Evolutionary conservation across 2,329 filamentous ascomycete genomes (phyloP).

Genomic region (Aspergillus cejpii): DNA sequence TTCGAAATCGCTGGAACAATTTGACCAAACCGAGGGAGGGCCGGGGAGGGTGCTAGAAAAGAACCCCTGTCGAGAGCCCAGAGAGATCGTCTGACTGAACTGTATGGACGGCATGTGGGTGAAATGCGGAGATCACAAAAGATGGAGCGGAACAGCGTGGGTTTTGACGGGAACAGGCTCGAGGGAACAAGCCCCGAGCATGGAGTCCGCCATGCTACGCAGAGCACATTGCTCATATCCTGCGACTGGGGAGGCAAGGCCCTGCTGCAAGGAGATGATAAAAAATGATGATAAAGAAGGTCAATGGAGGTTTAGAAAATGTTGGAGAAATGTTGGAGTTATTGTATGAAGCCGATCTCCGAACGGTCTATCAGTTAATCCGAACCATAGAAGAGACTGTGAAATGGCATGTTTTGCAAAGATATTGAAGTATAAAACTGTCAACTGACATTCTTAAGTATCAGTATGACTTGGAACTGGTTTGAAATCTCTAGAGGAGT

Average conservation of each 20-base stretch:
- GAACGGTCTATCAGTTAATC: slow-evolving; percentile 16
- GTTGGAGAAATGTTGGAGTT: background rate
- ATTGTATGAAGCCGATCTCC: slow-evolving; percentile 6
- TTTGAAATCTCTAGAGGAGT: too few relatives aligned
- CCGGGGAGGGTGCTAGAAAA: background rate
- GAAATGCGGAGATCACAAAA: slow-evolving; percentile 20
- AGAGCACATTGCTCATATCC: slow-evolving; percentile 41
- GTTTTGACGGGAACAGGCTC: slow-evolving; percentile 17
- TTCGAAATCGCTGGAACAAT: background rate
- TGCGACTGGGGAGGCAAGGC: slow-evolving; percentile 13
- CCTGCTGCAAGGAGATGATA: background rate
- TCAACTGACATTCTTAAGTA: too few relatives aligned
- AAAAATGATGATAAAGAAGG: background rate
- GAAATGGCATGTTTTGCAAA: too few relatives aligned
- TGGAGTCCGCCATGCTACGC: slow-evolving; percentile 38
- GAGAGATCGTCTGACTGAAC: slow-evolving; percentile 11
- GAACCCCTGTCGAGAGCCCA: slow-evolving; percentile 5
- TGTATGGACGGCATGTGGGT: slow-evolving; percentile 16
- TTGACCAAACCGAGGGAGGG: background rate
- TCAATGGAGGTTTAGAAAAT: background rate
- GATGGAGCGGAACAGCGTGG: slow-evolving; percentile 15
- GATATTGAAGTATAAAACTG: too few relatives aligned
- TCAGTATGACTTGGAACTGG: too few relatives aligned
- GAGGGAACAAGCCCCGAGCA: slow-evolving; percentile 32
- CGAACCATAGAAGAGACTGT: background rate